Evolutionary conservation across 2,329 filamentous ascomycete species (phyloP).

Genomic region (Botrytis paeoniae): DNA sequence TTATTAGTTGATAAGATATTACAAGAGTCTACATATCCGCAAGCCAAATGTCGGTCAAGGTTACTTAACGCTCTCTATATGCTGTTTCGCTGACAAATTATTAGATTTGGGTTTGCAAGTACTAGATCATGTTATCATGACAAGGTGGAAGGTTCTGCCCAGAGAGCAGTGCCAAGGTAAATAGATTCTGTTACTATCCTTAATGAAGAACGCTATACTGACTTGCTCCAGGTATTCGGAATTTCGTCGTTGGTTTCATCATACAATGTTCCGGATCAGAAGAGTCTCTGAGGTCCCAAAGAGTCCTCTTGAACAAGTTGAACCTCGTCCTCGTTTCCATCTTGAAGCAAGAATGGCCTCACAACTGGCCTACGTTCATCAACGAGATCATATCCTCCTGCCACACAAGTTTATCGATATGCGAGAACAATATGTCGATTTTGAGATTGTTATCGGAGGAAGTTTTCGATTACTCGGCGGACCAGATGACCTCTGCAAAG

Average conservation of each 20-base stretch:
- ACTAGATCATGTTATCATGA: conserved; percentile 97
- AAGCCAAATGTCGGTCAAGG: conserved; percentile 81
- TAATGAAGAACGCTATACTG: conserved; percentile 20
- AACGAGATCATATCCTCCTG: conserved; percentile 98
- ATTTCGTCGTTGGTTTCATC: conserved; percentile 98
- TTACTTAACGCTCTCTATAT: conserved; percentile 5
- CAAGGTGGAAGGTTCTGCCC: conserved; percentile 96
- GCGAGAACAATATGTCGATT: conserved; percentile 99
- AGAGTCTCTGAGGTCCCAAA: conserved; percentile 78
- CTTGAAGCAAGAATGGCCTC: conserved; percentile 98
- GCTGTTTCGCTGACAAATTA: conserved; percentile 29
- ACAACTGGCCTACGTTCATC: conserved; percentile 99
- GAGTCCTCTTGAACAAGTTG: conserved; percentile 93
- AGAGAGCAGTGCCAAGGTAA: conserved; percentile 91
- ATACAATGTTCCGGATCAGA: conserved; percentile 89
- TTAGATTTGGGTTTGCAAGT: conserved; percentile 91
- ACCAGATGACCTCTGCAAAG: conserved; percentile 99
- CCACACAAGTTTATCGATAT: conserved; percentile 92
- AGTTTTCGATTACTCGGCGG: conserved; percentile 97
- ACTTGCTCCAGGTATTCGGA: conserved; percentile 74
- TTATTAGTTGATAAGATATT: conserved; percentile 96
- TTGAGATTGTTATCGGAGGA: conserved; percentile 93
- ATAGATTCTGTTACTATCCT: neutral
- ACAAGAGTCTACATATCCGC: conserved; percentile 84
- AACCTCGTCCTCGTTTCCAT: conserved; percentile 97